phyloP scores from a whole-genome alignment of 345 rosid genomes.

The Jatropha curcas region DNA sequence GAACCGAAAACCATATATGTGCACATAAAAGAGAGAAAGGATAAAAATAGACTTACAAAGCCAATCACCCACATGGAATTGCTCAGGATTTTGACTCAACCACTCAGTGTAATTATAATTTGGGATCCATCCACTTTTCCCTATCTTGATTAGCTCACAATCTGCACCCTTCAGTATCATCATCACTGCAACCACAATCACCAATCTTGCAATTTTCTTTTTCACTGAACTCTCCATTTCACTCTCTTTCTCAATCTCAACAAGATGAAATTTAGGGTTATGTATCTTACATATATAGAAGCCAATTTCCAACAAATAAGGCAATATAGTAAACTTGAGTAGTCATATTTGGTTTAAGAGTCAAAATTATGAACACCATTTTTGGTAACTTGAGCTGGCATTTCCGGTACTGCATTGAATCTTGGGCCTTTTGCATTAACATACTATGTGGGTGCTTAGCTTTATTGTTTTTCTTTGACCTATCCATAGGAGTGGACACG shows the following conservation, averaged over 20 bases:
- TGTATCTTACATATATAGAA: too few species aligned
- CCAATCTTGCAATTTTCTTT: neutral
- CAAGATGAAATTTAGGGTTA: too few species aligned
- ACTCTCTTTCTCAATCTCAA: neutral
- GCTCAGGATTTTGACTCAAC: neutral
- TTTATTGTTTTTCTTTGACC: neutral
- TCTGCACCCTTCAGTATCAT: neutral
- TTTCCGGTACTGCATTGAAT: neutral
- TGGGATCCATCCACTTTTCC: conserved; percentile 18
- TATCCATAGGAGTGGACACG: neutral
- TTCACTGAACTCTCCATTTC: neutral
- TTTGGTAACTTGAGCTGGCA: conserved; percentile 18
- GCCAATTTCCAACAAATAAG: neutral
- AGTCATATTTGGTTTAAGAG: neutral
- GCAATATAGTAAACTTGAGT: neutral
- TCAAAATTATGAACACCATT: neutral
- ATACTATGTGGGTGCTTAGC: neutral
- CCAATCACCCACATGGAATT: conserved; percentile 22
- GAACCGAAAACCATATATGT: too few species aligned
- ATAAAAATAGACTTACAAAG: conserved; percentile 2
- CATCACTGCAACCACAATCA: neutral
- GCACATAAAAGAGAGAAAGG: neutral
- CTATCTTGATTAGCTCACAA: conserved; percentile 8
- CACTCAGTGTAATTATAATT: conserved; percentile 17
- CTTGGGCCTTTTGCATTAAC: neutral